Evolutionary conservation across 805 yeast species (phyloP).

Genomic region (Yarrowia sp.): DNA sequence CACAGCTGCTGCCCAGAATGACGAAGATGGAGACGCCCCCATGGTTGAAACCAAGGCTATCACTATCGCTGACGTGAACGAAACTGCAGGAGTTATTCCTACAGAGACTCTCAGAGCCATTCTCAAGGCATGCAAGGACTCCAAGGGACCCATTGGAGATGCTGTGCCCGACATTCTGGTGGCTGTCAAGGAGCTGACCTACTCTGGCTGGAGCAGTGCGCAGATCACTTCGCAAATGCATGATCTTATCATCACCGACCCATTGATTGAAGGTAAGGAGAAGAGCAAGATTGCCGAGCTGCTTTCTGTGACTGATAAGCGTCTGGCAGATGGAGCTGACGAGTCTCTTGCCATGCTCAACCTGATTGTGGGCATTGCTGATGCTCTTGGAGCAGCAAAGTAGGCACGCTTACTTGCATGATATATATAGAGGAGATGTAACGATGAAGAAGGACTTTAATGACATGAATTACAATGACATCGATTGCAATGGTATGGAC

Average conservation of each 20-base stretch:
- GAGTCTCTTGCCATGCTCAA: conserved; percentile 81
- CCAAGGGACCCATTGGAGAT: conserved; percentile 9
- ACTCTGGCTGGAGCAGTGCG: conserved; percentile 78
- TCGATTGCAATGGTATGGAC: too few relatives aligned
- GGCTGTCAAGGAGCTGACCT: conserved; percentile 34
- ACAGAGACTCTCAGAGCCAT: conserved; percentile 45
- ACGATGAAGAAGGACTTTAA: too few relatives aligned
- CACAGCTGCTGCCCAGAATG: conserved; percentile 27
- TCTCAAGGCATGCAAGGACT: conserved; percentile 38
- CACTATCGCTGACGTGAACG: conserved; percentile 51
- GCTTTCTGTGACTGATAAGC: conserved; percentile 70
- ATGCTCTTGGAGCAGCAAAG: conserved; percentile 14
- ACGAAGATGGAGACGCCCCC: conserved; percentile 38
- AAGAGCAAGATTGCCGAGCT: conserved; percentile 64
- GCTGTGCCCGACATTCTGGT: conserved; percentile 27
- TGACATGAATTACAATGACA: too few relatives aligned
- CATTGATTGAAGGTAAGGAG: conserved; percentile 46
- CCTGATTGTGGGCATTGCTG: conserved; percentile 52
- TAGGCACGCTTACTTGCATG: not conserved
- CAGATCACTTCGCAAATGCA: conserved; percentile 71
- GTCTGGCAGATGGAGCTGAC: conserved; percentile 79
- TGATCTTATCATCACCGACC: conserved; percentile 58
- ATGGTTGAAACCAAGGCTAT: conserved; percentile 39
- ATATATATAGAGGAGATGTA: not conserved
- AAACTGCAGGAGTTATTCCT: conserved; percentile 75